These are phyloP conservation scores for Avena atlantica DNA, from an alignment of 176 grass and related monocot species.

Conservation along the genomic window DNA sequence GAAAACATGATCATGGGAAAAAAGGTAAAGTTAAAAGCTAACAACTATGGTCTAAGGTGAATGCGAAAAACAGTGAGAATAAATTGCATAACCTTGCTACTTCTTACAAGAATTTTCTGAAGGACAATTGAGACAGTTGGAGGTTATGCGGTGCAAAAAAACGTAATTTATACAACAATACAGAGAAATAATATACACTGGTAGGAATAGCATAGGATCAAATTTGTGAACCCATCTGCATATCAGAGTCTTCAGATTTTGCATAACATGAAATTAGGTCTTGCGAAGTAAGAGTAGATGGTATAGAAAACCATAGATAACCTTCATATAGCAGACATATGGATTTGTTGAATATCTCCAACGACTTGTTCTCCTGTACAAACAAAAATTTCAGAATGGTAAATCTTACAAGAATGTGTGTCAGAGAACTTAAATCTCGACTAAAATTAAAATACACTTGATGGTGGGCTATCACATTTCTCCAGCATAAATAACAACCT, in stretches of 20 bases:
- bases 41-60: background rate
- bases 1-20: background rate
- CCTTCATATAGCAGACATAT: constrained; percentile 9
- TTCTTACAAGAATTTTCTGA: constrained; percentile 1
- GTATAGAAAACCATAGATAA: constrained; percentile 6
- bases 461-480: background rate
- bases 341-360: constrained; percentile 25
- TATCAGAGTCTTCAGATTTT: background rate
- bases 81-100: constrained; percentile 2
- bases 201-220: constrained; percentile 15
- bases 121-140: background rate
- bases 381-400: background rate
- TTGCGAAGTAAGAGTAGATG: constrained; percentile 9
- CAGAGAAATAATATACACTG: background rate
- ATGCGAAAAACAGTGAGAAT: constrained; percentile 27
- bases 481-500: constrained; percentile 14
- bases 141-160: background rate
- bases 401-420: constrained; percentile 26
- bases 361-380: constrained; percentile 19
- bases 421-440: constrained; percentile 20
- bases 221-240: background rate
- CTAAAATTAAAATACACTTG: constrained; percentile 13
- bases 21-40: constrained; percentile 9
- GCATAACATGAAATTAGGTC: constrained; percentile 20
- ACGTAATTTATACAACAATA: background rate